Base-by-base conservation (phyloP, 176 grass and related monocot genomes). In the Ensete glaucum region DNA sequence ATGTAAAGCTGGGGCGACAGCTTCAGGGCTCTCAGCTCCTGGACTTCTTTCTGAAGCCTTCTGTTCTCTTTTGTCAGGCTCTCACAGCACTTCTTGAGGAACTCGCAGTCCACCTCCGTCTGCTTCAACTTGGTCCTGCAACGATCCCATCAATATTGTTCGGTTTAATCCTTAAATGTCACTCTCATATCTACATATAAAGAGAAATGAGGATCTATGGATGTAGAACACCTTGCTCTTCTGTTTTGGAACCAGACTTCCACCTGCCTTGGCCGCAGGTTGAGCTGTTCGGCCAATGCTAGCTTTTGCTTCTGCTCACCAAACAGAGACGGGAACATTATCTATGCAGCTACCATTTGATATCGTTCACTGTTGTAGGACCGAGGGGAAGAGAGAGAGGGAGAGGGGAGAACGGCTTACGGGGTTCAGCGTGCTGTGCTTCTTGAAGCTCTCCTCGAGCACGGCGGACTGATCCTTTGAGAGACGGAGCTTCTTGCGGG, bases 241-340 rank as follows among this genome's bases (percentile, higher is more conserved):
- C 89, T 78, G 56, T 91, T 91, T 74, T 91, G 89, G 82, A 88
- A 91, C 89, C 89, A 91, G 69, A 91, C 89, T 53, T 91, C 89
- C 11, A 91, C 89, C 70, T 91, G 89, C 10, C 89, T 80, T 8
- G 89, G 82, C 52, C 81, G 82, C 50, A 91, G 89, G 68, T 85
- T 88, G 23, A 91, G 89, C 75, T 81, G 68, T 51, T 83, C 85
- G 53, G 89, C 82, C 80, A 91, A 66, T 22, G 76, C 85, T 73
- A 87, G 27, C 82, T 91, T 91, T 74, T 78, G 89, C 73, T 85
- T 88, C 89, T 91, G 86, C 64, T 71, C 53, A 51, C 26, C 59
- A 71, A 29, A 34, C 19, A n/a, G 34, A 43, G 34, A 43, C 26
- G n/a, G 49, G 49, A 34, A 23, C 9, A n/a, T 66, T 59, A 58